Evolutionary conservation across 345 rosid species (phyloP), one percentile per base, ranked within the genome.

Genomic region (Lepidium didymum): DNA sequence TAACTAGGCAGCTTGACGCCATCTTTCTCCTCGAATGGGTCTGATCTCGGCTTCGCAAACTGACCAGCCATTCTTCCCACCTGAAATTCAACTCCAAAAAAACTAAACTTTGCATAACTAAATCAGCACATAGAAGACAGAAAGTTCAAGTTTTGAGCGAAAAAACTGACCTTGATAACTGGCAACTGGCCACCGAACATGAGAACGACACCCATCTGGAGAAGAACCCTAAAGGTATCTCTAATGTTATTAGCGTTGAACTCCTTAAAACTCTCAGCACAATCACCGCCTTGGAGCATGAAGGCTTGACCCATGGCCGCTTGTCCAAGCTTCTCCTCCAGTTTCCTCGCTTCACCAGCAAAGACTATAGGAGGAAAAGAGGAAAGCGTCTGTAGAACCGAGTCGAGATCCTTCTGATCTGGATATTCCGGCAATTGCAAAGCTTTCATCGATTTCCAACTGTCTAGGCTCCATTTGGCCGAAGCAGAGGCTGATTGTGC

Each of bases 51-150:
- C 78, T 85, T 85, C 10, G 84, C 90, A 68, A 85, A 85, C 74
- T 85, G 90, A 38, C 90, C 90, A 3, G 90, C 90, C 90, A 85
- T 83, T 77, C 87, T 80, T 41, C 90, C 87, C 3, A 85, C 83
- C 82, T 81, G 50, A 37, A 63, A 27, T 44, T 42, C 2, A 36
- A 62, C 21, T 33, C 56, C 14, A 21, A 8, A 56, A 62, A 51
- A n/a, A 37, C 27, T 18, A 61, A 71, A 58, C 51, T 35, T 14
- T 34, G n/a, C 1, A 9, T 8, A 16, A 62, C 44, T 15, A 10
- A 10, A 65, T 36, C 33, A 59, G 44, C 50, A 36, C 47, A 9
- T 2, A 56, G 12, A 38, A 19, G 9, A 55, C 7, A 55, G n/a
- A 18, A 23, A 35, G 37, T 6, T 6, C 4, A 1, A 19, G 36